Percentiles rank a stretch among this genome's conserved stretches.
Evolutionary conservation across 139 green algal species (phyloP).

Genomic region (Zygnema circumcarinatum): DNA sequence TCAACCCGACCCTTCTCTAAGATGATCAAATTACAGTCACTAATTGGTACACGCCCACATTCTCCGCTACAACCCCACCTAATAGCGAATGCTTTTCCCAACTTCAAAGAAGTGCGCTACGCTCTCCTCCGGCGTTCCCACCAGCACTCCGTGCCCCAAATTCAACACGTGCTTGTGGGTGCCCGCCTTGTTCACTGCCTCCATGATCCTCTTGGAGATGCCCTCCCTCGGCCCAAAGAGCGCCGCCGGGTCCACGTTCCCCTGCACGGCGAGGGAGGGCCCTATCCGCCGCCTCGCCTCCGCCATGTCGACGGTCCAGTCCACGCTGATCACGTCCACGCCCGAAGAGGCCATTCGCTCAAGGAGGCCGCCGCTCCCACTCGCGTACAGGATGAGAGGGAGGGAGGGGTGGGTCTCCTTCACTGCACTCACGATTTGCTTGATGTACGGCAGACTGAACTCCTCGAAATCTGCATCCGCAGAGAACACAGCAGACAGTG

Average conservation of each 20-base stretch:
- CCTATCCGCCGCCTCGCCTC: conserved; percentile 82
- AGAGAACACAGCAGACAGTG: too few relatives aligned
- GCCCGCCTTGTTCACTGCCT: conserved; percentile 75
- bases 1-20: neutral
- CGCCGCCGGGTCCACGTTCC: conserved; percentile 93
- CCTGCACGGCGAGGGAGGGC: conserved; percentile 77
- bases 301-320: conserved; percentile 97
- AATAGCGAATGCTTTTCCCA: conserved; percentile 16
- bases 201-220: conserved; percentile 72
- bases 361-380: conserved; percentile 88
- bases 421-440: conserved; percentile 76
- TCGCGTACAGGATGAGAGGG: conserved; percentile 94
- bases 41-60: neutral
- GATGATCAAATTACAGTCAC: neutral
- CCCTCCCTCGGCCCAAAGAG: conserved; percentile 80
- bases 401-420: conserved; percentile 81
- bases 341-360: conserved; percentile 79
- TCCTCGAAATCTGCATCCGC: conserved; percentile 73
- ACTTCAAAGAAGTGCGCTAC: conserved; percentile 89
- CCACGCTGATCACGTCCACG: conserved; percentile 86
- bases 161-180: conserved; percentile 89
- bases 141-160: conserved; percentile 93
- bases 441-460: conserved; percentile 92
- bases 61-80: too few relatives aligned
- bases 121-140: conserved; percentile 94